These are phyloP conservation scores for Rhodotorula mucilaginosa DNA, from an alignment of 1,284 basidiomycete species.

Conservation along the genomic window DNA sequence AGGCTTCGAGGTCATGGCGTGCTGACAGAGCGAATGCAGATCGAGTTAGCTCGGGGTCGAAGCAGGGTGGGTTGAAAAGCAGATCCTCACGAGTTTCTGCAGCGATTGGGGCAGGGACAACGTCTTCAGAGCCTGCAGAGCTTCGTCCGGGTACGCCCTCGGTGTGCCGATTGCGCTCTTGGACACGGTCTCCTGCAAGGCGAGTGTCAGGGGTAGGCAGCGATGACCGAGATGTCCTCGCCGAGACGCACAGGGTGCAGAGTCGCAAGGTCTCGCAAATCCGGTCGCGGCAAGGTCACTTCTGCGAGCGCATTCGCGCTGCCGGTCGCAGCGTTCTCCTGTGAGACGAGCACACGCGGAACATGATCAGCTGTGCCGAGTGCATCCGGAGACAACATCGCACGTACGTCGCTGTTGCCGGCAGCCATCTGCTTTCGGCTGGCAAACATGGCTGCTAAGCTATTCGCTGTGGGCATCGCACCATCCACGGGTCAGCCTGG, in stretches of 20 bases:
- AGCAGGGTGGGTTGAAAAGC: neutral
- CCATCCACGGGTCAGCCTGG: neutral
- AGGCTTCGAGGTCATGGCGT: slow-evolving; percentile 63
- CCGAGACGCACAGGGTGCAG: slow-evolving; percentile 22
- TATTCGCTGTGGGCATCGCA: neutral
- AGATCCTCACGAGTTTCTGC: slow-evolving; percentile 21
- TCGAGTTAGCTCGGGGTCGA: neutral
- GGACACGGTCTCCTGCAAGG: slow-evolving; percentile 19
- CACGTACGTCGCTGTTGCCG: slow-evolving; percentile 16
- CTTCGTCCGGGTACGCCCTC: slow-evolving; percentile 18
- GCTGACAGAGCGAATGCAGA: slow-evolving; percentile 52
- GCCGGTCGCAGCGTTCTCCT: slow-evolving; percentile 19
- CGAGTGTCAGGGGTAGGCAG: neutral
- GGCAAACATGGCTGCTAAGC: slow-evolving; percentile 17
- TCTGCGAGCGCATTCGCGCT: slow-evolving; percentile 23
- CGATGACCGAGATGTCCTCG: too few species aligned
- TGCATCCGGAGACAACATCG: neutral
- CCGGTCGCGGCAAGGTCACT: slow-evolving; percentile 23
- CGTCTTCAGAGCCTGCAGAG: slow-evolving; percentile 30
- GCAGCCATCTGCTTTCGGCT: slow-evolving; percentile 17
- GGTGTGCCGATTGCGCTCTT: slow-evolving; percentile 21
- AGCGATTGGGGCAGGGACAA: slow-evolving; percentile 17
- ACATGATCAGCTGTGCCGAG: too few species aligned
- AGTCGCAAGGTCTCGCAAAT: slow-evolving; percentile 13
- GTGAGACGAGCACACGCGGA: neutral